Base-by-base conservation (phyloP, 441 rosid species). In the Syzygium syzygioides region DNA sequence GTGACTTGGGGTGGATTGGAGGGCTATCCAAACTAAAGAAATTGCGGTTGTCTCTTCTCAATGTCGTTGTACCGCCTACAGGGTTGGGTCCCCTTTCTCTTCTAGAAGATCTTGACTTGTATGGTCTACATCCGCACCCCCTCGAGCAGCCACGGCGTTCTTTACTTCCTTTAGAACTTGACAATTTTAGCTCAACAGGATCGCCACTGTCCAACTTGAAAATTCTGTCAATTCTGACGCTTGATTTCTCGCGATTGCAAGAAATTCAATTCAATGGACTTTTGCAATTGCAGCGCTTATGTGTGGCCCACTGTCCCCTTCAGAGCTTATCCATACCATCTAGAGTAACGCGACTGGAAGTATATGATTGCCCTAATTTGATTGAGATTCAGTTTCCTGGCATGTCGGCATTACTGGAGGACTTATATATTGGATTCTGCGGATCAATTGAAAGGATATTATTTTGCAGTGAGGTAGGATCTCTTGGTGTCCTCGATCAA, bases 291-390 rank as follows among this genome's bases (percentile, higher is more conserved):
- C 28, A 9, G 2, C 0, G 9, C 5, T 9, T 56, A 0, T 0
- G 1, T 1, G 4, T 56, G 12, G 0, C 0, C 11, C 0, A 0
- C 0, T 56, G 60, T 56, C 1, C 7, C 28, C 5, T 56, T 56
- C 13, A 4, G n/a, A 10, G 62, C 0, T 57, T 57, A 57, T 57
- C 25, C 14, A 25, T 57, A 0, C n/a, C 62, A 25, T 25, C 5
- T 57, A 10, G 62, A 14, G 10, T 57, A 57, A 1, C 12, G n/a
- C 8, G 0, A 23, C 13, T 56, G 1, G 23, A 0, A 0, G 2
- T 56, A 56, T 0, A 0, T 1, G 0, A 0, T 0, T 56, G 60
- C 28, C 4, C 11, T 9, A 9, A 56, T 56, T 19, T 23, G 6
- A 25, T 10, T 57, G 62, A 57, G 62, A 57, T 57, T 25, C 14